phyloP scores from a whole-genome alignment of 2,329 filamentous ascomycete genomes.

The Zalaria sp. region DNA sequence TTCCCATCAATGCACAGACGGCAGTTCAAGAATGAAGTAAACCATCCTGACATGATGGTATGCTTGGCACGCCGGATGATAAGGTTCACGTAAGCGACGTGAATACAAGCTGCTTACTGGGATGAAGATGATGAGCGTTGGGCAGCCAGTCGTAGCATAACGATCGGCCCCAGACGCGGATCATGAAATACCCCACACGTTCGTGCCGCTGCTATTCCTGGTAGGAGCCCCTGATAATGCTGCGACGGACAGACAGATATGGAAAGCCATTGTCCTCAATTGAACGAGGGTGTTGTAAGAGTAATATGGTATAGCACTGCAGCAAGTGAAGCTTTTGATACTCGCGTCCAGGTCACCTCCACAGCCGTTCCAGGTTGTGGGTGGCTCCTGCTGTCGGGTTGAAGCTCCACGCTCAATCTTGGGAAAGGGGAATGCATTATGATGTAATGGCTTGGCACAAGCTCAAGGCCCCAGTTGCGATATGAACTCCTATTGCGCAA shows the following conservation, averaged over 20 bases:
- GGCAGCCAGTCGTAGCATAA: neutral
- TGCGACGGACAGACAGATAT: too few relatives aligned
- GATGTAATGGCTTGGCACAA: neutral
- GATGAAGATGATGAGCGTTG: neutral
- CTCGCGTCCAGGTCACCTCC: neutral
- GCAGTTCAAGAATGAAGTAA: conserved; percentile 32
- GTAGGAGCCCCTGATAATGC: too few relatives aligned
- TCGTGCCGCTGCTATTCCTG: too few relatives aligned
- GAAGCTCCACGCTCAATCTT: neutral
- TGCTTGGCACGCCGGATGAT: too few relatives aligned
- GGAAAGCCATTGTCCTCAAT: too few relatives aligned
- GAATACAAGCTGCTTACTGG: neutral
- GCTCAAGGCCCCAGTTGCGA: neutral
- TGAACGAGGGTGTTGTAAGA: too few relatives aligned
- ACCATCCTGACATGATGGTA: conserved; percentile 18
- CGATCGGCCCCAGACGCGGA: conserved; percentile 1
- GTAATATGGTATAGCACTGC: too few relatives aligned
- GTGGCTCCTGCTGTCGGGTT: neutral
- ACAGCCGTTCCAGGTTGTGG: neutral
- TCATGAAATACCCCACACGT: neutral
- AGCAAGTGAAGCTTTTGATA: neutral
- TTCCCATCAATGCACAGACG: conserved; percentile 28
- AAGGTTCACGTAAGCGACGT: neutral
- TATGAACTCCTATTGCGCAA: neutral
- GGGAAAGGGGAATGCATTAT: neutral